A percentile compares a stretch with the other conserved stretches of the same genome.
phyloP scores from a whole-genome alignment of 495 filamentous ascomycete species.

The Staphylotrichum longicolle region DNA sequence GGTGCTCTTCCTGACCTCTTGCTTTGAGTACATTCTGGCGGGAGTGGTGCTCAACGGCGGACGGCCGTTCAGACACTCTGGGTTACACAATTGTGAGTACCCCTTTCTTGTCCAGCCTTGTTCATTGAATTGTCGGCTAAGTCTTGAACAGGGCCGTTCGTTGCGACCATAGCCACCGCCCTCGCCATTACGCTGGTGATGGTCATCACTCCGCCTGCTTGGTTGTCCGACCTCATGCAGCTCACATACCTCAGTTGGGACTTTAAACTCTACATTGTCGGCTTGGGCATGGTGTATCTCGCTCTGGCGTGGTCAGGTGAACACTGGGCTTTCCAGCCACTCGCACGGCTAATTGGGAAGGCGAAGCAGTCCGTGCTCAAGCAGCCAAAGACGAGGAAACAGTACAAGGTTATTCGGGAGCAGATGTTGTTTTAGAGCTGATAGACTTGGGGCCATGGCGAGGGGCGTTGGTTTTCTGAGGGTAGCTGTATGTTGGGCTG shows the following conservation, averaged over 20 bases:
- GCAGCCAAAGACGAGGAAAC: slow-evolving; percentile 71
- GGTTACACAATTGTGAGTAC: slow-evolving; percentile 71
- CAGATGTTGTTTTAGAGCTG: slow-evolving; percentile 55
- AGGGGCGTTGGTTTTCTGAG: background rate
- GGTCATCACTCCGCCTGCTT: slow-evolving; percentile 66
- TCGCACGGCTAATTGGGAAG: slow-evolving; percentile 67
- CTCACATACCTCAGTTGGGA: slow-evolving; percentile 67
- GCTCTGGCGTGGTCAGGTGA: slow-evolving; percentile 67
- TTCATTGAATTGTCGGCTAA: background rate
- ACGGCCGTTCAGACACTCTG: slow-evolving; percentile 78
- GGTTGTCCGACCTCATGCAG: slow-evolving; percentile 75
- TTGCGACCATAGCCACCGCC: slow-evolving; percentile 69
- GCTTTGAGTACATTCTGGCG: slow-evolving; percentile 89
- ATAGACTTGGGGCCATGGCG: background rate
- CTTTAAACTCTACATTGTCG: slow-evolving; percentile 71
- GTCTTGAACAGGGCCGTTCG: slow-evolving; percentile 65
- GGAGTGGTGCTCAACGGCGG: slow-evolving; percentile 88
- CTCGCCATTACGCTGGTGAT: slow-evolving; percentile 69
- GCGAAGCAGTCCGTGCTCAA: slow-evolving; percentile 54
- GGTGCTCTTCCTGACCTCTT: slow-evolving; percentile 80
- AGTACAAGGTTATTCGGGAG: slow-evolving; percentile 79
- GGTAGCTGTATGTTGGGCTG: too few relatives aligned
- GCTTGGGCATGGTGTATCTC: slow-evolving; percentile 66
- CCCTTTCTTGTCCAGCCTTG: background rate
- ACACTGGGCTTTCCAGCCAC: slow-evolving; percentile 60